Evolutionary conservation across 1,139 yeast species (phyloP), one percentile per base, ranked within the genome.

Genomic region (Sugiyamaella castrensis): DNA sequence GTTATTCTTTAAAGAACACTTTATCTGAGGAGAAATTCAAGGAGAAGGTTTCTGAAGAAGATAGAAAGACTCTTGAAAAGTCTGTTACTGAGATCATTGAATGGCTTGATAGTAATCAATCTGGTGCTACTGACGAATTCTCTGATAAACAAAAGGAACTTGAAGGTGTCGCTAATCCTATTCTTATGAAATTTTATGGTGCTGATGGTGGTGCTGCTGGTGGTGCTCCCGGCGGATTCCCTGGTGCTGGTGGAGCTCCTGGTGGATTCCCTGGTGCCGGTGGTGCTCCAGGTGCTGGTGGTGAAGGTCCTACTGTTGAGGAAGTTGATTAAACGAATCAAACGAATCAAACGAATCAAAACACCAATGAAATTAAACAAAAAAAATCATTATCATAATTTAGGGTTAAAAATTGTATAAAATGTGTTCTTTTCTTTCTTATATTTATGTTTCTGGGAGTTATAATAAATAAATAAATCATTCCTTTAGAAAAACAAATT

Each of bases 81-180:
- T 86, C 91, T 67, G 86, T 91, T 72, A 87, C 83, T 60, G 94
- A 84, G 77, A 78, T 89, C 68, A 82, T 87, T 66, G 76, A 81
- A 60, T 87, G 95, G 95, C 82, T 87, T 74, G 96, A 87, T 74
- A 74, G 79, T 70, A 85, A 86, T 82, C 86, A 82, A 71, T 80
- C 95, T 64, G 96, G 92, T 66, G 74, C 94, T 62, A 80, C 84
- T 65, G 95, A 87, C 71, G 96, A 87, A 79, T 87, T 71, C 75
- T 76, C 81, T 67, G 94, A 85, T 77, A 81, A 83, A 77, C 92
- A 87, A 79, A 87, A 87, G 86, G 96, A 87, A 75, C 85, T 87
- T 70, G 95, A 87, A 79, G 86, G 82, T 62, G 80, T 83, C 75
- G 92, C 95, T 65, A 87, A 87, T 86, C 96, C 96, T 73, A 84